These are phyloP conservation scores for Fagus sylvatica DNA, from an alignment of 306 rosid genomes.

Conservation along the genomic window DNA sequence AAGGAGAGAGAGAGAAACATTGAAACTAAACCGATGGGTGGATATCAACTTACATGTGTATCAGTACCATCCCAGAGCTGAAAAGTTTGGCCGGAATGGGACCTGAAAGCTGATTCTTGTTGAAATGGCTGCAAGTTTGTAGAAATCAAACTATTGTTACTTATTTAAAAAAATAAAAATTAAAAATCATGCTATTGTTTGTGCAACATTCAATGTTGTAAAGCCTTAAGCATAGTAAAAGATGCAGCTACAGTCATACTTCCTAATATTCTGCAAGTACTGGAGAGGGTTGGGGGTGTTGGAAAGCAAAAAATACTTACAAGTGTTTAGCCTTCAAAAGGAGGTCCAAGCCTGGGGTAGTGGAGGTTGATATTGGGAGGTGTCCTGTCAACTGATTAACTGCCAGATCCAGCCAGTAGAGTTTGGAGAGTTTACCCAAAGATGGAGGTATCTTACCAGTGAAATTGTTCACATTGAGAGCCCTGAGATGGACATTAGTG, in stretches of 20 bases:
- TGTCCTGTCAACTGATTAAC: constrained; percentile 71
- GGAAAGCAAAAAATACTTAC: constrained; percentile 46
- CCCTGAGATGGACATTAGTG: constrained; percentile 51
- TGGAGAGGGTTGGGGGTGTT: background rate
- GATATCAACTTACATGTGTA: constrained; percentile 70
- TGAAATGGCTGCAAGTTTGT: constrained; percentile 81
- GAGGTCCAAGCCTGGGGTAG: constrained; percentile 70
- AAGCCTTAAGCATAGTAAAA: background rate
- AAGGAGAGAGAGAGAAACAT: background rate
- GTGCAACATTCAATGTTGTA: background rate
- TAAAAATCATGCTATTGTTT: background rate
- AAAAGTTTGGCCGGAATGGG: constrained; percentile 66
- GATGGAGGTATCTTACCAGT: constrained; percentile 80
- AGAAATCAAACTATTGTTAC: constrained; percentile 7
- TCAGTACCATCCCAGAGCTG: constrained; percentile 68
- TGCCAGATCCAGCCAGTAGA: constrained; percentile 88
- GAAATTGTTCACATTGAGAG: constrained; percentile 78
- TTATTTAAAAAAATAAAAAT: no score
- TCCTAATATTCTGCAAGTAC: background rate
- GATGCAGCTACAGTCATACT: background rate
- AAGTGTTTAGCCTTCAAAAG: constrained; percentile 82
- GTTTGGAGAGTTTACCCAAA: constrained; percentile 83
- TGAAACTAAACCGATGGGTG: background rate
- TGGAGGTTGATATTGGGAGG: constrained; percentile 66
- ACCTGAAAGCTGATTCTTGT: constrained; percentile 87